Evolutionary conservation across 2,329 filamentous ascomycete genomes (phyloP).

Genomic region (Cercospora berteroae): DNA sequence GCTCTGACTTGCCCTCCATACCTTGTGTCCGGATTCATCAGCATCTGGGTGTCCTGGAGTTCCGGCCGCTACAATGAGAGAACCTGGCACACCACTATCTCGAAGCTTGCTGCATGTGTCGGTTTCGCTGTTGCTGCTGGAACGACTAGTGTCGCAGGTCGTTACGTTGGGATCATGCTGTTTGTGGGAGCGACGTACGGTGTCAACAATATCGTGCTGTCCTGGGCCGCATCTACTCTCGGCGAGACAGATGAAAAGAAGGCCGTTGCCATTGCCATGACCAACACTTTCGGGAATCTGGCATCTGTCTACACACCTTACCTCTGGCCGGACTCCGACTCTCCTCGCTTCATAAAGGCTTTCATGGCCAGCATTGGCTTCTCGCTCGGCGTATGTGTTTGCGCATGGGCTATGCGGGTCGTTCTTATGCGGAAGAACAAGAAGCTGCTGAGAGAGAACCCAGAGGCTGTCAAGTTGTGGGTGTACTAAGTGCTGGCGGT

Average conservation of each 20-base stretch:
- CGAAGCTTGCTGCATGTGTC: background rate
- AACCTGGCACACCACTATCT: background rate
- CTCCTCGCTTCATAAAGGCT: slow-evolving; percentile 35
- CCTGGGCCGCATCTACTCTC: slow-evolving; percentile 44
- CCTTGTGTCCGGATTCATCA: background rate
- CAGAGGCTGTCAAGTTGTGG: slow-evolving; percentile 16
- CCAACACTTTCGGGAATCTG: slow-evolving; percentile 31
- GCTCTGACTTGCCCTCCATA: background rate
- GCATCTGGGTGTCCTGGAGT: background rate
- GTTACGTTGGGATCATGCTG: background rate
- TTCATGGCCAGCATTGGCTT: slow-evolving; percentile 36
- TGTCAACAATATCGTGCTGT: background rate
- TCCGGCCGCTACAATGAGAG: background rate
- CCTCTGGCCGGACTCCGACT: slow-evolving; percentile 32
- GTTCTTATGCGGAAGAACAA: slow-evolving; percentile 29
- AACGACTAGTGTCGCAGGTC: background rate
- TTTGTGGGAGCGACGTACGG: background rate
- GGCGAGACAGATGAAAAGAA: slow-evolving; percentile 47
- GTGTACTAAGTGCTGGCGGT: background rate
- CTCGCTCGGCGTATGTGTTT: slow-evolving; percentile 30
- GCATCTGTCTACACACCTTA: slow-evolving; percentile 40
- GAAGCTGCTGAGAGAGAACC: slow-evolving; percentile 24
- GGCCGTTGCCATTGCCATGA: slow-evolving; percentile 43
- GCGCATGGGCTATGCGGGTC: slow-evolving; percentile 29
- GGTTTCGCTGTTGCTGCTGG: background rate